Evolutionary conservation across 345 rosid genomes (phyloP).

Genomic region (Boechera stricta): DNA sequence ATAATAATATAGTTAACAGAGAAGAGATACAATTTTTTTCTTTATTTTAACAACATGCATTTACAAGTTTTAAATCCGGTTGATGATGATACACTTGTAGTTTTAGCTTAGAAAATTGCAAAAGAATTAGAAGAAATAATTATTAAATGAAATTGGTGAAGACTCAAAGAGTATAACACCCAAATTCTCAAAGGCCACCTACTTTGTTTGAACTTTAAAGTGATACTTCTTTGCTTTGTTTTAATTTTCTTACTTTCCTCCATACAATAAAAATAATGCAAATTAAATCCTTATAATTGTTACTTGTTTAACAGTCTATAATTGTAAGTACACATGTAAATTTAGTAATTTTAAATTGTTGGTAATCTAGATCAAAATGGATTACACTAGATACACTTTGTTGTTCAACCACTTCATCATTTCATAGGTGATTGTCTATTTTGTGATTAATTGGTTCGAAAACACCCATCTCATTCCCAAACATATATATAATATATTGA

Average conservation of each 20-base stretch:
- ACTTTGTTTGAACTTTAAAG: constrained; percentile 27
- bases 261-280: not conserved
- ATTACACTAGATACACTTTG: not conserved
- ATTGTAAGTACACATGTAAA: not conserved
- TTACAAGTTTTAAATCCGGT: not conserved
- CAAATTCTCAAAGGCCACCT: constrained; percentile 27
- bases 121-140: not conserved
- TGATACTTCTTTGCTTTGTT: constrained; percentile 7
- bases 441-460: not conserved
- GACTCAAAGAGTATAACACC: constrained; percentile 28
- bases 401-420: not conserved
- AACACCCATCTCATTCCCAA: not conserved
- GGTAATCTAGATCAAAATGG: not conserved
- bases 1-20: not conserved
- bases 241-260: constrained; percentile 8
- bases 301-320: not conserved
- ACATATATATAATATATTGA: not conserved
- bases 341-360: not conserved
- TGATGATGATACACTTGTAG: not conserved
- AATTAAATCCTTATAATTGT: not conserved
- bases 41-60: not conserved
- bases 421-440: not conserved
- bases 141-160: not conserved
- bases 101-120: not conserved
- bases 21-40: not conserved